Evolutionary conservation across 73 alveolate genomes (phyloP), one percentile per base, ranked within the genome.

Genomic region (Diophrys sp.): DNA sequence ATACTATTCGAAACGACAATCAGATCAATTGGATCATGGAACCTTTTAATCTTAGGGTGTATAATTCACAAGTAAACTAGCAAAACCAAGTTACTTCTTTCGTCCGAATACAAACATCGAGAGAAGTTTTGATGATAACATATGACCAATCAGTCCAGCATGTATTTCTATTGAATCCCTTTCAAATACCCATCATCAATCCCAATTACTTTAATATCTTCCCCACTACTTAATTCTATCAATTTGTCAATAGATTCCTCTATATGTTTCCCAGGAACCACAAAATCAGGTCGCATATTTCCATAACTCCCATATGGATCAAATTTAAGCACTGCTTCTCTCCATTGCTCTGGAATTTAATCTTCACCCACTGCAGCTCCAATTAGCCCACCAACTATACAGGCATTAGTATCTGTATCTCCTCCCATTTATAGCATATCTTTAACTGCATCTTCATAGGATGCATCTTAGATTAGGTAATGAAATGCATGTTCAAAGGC

Each of bases 341-440:
- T 14, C 73, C 73, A 62, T 14, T 26, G 14, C 28, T 62, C 31
- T 11, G 73, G 73, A 28, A 62, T 62, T 11, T 14, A n/a, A 11
- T 62, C 73, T 5, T 11, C 28, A 11, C 33, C 27, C n/a, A 5
- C 28, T 30, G 23, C 33, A 5, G 79, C 79, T 2, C 95, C 95
- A 0, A 88, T 73, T 72, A 88, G 30, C 26, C 89, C 91, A 0
- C 95, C 95, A 18, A 84, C 95, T 23, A 83, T 90, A 18, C 91
- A 84, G 23, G 95, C 95, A 28, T 88, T 88, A 31, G 95, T 83
- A 34, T 88, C 95, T 1, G 95, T 90, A 66, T 88, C 95, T 25
- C 95, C 95, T 70, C 87, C 91, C 57, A 67, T 56, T 44, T 30
- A 30, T 14, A 77, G 27, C 67, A 83, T 79, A 0, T 68, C 84